These are phyloP conservation scores for Zizania latifolia DNA, from an alignment of 176 grass and related monocot species.

Conservation along the genomic window DNA sequence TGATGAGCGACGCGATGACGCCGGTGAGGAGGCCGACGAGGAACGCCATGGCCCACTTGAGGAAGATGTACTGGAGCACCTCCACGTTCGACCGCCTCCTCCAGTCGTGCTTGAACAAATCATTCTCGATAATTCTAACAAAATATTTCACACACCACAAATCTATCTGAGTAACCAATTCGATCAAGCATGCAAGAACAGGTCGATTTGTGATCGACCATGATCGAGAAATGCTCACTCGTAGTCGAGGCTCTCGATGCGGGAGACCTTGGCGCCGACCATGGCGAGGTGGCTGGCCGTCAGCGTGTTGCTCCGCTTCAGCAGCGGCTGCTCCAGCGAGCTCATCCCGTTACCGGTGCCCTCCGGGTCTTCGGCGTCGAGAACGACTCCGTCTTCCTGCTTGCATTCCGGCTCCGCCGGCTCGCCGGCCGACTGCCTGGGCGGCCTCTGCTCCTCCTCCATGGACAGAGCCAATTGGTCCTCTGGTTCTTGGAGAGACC, in stretches of 20 bases:
- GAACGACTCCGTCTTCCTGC: background rate
- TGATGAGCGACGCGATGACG: constrained; percentile 77
- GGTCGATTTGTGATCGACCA: background rate
- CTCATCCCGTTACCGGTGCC: background rate
- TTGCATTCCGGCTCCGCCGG: constrained; percentile 5
- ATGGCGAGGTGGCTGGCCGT: constrained; percentile 78
- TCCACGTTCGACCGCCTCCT: constrained; percentile 74
- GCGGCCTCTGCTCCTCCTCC: constrained; percentile 34
- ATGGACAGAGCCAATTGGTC: background rate
- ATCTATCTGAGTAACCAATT: background rate
- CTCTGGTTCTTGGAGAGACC: background rate
- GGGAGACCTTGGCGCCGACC: constrained; percentile 90
- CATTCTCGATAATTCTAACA: constrained; percentile 85
- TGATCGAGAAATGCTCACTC: constrained; percentile 50
- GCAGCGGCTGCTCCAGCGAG: constrained; percentile 60
- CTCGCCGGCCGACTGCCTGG: background rate
- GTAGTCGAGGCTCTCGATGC: constrained; percentile 97
- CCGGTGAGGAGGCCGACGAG: constrained; percentile 87
- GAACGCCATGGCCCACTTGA: constrained; percentile 89
- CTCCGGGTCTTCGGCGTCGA: constrained; percentile 17
- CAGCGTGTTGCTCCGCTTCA: constrained; percentile 57
- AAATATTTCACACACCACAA: background rate
- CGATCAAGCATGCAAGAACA: background rate
- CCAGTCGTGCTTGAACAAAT: constrained; percentile 98
- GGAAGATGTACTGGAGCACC: constrained; percentile 84